Percentiles rank a stretch among this genome's conserved stretches.
Conservation (phyloP, 1,284 basidiomycete genomes). For the Clitocybe nebularis region DNA sequence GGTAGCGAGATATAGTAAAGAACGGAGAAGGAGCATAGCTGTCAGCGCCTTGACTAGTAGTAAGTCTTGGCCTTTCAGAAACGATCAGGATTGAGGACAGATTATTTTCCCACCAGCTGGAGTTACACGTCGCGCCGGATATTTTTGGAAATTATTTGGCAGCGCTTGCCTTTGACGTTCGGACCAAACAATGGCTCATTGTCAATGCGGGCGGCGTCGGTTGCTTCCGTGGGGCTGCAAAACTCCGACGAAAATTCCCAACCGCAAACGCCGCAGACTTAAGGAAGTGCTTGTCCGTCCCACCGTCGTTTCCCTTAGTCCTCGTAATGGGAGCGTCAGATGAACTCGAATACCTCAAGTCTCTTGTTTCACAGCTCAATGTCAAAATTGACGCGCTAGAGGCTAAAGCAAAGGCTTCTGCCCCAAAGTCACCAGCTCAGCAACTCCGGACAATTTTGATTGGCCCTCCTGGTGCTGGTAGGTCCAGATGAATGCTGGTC, state of each 20-base stretch:
- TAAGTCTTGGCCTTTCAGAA: constrained; percentile 10
- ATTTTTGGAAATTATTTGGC: constrained; percentile 16
- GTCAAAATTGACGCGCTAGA: constrained; percentile 77
- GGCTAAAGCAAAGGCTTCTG: constrained; percentile 49
- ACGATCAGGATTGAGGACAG: constrained; percentile 1
- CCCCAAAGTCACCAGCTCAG: constrained; percentile 65
- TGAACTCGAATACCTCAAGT: constrained; percentile 89
- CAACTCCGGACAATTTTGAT: constrained; percentile 89
- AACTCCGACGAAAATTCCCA: constrained; percentile 9
- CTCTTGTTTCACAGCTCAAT: constrained; percentile 78
- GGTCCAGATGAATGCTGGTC: constrained; percentile 27
- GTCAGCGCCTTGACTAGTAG: constrained; percentile 3
- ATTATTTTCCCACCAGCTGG: constrained; percentile 14
- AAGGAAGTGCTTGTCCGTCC: constrained; percentile 5
- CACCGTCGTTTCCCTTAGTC: constrained; percentile 11
- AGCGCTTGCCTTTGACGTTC: constrained; percentile 1
- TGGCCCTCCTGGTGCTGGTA: constrained; percentile 95
- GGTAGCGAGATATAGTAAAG: constrained; percentile 25
- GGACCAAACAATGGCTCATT: background rate
- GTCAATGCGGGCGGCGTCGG: too few species aligned
- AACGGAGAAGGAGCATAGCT: constrained; percentile 27
- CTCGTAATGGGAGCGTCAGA: constrained; percentile 52
- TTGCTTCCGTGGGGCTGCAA: background rate
- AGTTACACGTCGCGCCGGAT: constrained; percentile 17
- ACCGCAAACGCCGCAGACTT: constrained; percentile 11